A percentile compares a stretch with the other conserved stretches of the same genome.
These are phyloP conservation scores for Fusarium pseudoanthophilum DNA, from an alignment of 2,329 filamentous ascomycete species.

Conservation along the genomic window DNA sequence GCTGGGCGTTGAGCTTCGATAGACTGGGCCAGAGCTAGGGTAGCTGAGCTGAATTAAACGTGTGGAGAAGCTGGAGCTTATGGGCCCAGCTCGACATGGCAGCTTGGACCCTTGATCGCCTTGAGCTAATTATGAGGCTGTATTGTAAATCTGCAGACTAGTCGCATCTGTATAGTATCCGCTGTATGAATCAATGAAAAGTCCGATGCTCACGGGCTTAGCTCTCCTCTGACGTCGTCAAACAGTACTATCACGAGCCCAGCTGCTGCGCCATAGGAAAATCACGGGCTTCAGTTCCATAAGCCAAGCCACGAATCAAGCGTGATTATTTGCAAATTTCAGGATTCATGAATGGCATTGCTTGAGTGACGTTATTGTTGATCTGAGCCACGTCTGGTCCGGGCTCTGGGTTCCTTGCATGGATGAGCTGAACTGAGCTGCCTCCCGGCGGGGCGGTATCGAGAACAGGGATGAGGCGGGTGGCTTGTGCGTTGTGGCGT, in stretches of 20 bases:
- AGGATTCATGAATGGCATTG: conserved; percentile 30
- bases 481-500: conserved; percentile 33
- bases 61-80: conserved; percentile 38
- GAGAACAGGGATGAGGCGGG: conserved; percentile 11
- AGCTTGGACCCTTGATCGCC: conserved; percentile 12
- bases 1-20: conserved; percentile 75
- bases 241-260: background rate
- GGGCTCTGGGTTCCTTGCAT: conserved; percentile 29
- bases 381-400: conserved; percentile 34
- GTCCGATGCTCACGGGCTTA: background rate
- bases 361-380: conserved; percentile 26
- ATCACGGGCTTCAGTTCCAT: background rate
- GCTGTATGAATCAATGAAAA: conserved; percentile 1
- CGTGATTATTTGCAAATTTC: conserved; percentile 13
- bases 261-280: conserved; percentile 30
- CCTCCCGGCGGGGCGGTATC: conserved; percentile 31
- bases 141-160: conserved; percentile 29
- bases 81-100: conserved; percentile 30
- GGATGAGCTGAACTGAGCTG: conserved; percentile 14
- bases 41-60: conserved; percentile 29
- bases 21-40: conserved; percentile 13
- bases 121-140: conserved; percentile 12
- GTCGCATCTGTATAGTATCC: conserved; percentile 14
- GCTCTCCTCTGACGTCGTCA: conserved; percentile 9
- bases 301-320: conserved; percentile 21